Evolutionary conservation across 2,329 filamentous ascomycete genomes (phyloP).

Genomic region (Corniculantispora saksenae): DNA sequence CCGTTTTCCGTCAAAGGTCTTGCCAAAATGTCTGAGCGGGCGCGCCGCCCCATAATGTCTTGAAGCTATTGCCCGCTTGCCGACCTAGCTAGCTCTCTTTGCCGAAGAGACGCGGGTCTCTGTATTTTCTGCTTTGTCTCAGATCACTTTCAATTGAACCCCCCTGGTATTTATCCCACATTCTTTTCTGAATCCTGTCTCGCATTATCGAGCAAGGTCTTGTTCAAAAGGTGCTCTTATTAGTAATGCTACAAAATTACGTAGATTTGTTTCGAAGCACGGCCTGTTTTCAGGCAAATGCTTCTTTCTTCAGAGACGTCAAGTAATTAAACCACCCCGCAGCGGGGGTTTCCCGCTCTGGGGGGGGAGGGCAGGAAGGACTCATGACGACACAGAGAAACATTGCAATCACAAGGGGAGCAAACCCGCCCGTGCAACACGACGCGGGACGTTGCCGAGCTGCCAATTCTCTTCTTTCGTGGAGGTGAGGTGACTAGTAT

Average conservation of each 20-base stretch:
- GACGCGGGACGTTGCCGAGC: too few species aligned
- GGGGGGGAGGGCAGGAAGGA: too few species aligned
- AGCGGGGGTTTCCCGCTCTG: too few species aligned
- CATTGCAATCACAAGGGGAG: not conserved
- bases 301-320: not conserved
- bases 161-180: not conserved
- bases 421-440: too few species aligned
- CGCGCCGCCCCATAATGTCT: not conserved
- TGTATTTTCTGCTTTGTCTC: too few species aligned
- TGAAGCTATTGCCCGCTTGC: not conserved
- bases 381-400: not conserved
- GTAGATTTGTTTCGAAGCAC: not conserved
- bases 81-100: not conserved
- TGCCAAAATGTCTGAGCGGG: not conserved
- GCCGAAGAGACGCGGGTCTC: not conserved
- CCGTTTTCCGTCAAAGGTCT: conserved; percentile 2
- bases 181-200: not conserved
- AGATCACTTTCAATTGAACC: not conserved
- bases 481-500: too few species aligned
- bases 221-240: too few species aligned
- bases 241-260: not conserved
- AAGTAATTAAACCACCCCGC: not conserved
- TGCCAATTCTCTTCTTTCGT: too few species aligned
- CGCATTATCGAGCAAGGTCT: too few species aligned
- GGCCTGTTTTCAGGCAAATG: not conserved